Base-by-base conservation (phyloP, 371 early-diverging fungal species). In the Lichtheimia corymbifera region DNA sequence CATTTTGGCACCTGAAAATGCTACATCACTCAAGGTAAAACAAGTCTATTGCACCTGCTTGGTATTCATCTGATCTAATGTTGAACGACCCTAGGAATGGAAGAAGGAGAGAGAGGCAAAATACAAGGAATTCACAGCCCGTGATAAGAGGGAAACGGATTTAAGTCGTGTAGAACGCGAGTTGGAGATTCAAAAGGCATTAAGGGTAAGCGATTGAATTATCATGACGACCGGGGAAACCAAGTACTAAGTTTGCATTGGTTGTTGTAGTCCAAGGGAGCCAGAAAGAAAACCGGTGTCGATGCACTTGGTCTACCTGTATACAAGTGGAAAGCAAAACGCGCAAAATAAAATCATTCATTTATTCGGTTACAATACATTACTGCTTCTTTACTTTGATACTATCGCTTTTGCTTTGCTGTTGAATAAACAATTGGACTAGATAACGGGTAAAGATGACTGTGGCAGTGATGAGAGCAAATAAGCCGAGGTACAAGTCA, bases 261-360 rank as follows among this genome's bases (percentile, higher is more conserved):
- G n/a, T 13, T 49, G 6, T 49, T 58, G 20, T 53, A 68, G 83
- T 78, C 82, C 77, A 66, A 96, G 93, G 84, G 67, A 94, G 96
- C 14, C 62, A 84, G 54, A 85, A 83, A 82, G 73, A 91, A 92
- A 76, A 83, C 94, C 28, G 98, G 97, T 43, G 85, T 70, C 13
- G 96, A 97, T 68, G 71, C 74, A 55, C 67, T 85, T 62, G 97
- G 97, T 4, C 71, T 94, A 22, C 74, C 93, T 17, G 77, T 91
- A 20, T 97, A 94, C 84, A 97, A 95, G 74, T 98, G 96, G 97
- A 88, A 84, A 63, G 83, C 88, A 3, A 90, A 91, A 40, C 85
- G 98, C 57, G 94, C 91, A 71, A 89, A 89, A 73, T 93, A 85
- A 71, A 65, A 13, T 4, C 11, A 57, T 45, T 45, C 18, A 11